Evolutionary conservation across 208 protist genomes (phyloP).

Genomic region (Acanthamoeba royreba): DNA sequence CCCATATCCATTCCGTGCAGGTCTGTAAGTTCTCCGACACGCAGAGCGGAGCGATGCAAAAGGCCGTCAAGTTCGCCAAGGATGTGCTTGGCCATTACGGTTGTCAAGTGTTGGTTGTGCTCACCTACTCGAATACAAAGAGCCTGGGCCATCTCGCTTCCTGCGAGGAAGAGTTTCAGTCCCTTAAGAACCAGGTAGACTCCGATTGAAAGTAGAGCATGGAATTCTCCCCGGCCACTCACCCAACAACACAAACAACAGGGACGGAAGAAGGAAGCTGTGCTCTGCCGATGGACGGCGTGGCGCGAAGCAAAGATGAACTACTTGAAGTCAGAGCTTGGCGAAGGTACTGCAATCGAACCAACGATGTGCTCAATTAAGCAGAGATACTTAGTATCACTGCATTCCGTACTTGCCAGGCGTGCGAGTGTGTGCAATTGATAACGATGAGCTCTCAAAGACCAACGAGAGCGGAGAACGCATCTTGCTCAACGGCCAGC

Average conservation of each 20-base stretch:
- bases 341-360: background rate
- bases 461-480: background rate
- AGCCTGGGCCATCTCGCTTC: constrained; percentile 10
- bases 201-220: background rate
- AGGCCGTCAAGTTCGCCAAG: background rate
- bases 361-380: background rate
- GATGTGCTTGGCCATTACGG: background rate
- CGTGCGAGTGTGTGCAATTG: background rate
- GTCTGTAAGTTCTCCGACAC: constrained; percentile 47
- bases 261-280: background rate
- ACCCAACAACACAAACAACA: background rate
- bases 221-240: background rate
- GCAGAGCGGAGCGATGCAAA: constrained; percentile 40
- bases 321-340: background rate
- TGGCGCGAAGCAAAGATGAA: constrained; percentile 10
- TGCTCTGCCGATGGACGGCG: constrained; percentile 33
- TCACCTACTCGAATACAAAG: constrained; percentile 45
- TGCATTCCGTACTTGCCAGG: background rate
- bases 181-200: background rate
- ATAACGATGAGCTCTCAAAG: constrained; percentile 44
- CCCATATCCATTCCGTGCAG: background rate
- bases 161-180: constrained; percentile 16
- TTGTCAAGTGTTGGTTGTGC: background rate
- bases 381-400: background rate
- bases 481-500: constrained; percentile 5